Evolutionary conservation across 768 basidiomycete genomes (phyloP), one percentile per base, ranked within the genome.

Genomic region (Collybiopsis luxurians): DNA sequence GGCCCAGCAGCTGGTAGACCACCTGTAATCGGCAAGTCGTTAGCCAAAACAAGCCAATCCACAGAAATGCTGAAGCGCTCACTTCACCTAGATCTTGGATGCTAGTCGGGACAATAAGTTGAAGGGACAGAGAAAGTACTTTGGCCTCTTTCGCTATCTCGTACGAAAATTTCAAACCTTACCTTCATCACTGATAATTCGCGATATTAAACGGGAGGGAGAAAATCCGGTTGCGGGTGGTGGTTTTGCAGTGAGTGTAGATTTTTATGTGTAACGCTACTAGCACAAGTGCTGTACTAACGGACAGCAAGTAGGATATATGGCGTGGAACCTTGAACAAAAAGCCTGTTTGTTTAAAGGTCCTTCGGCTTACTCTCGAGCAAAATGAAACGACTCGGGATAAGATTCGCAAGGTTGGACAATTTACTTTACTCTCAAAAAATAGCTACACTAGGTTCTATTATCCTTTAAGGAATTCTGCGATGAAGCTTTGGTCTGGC

Each of bases 401-500:
- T 23, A 23, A 40, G n/a, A 57, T 48, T 23, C 31, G 21, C 15
- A 36, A 44, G 24, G 19, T 28, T 21, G 3, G 24, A 6, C 2
- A n/a, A n/a, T n/a, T n/a, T n/a, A n/a, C n/a, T 17, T n/a, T n/a
- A n/a, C n/a, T n/a, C n/a, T n/a, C n/a, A n/a, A n/a, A n/a, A n/a
- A n/a, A n/a, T n/a, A n/a, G n/a, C n/a, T n/a, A n/a, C n/a, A n/a
- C n/a, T n/a, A n/a, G n/a, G n/a, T n/a, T n/a, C n/a, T 30, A 26
- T 10, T 47, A 15, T 26, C 47, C 19, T 19, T 27, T 47, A 12
- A 71, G 70, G 59, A 62, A 53, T 68, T 71, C 34, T 63, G 60
- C 24, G 59, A 66, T 40, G 70, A 71, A 55, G 66, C 67, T 31
- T 59, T 71, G 17, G 57, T 70, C 4, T 71, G 67, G 70, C 57